Evolutionary conservation across 169 alveolate species (phyloP), one percentile per base, ranked within the genome.

Genomic region (Perkinsus olseni): DNA sequence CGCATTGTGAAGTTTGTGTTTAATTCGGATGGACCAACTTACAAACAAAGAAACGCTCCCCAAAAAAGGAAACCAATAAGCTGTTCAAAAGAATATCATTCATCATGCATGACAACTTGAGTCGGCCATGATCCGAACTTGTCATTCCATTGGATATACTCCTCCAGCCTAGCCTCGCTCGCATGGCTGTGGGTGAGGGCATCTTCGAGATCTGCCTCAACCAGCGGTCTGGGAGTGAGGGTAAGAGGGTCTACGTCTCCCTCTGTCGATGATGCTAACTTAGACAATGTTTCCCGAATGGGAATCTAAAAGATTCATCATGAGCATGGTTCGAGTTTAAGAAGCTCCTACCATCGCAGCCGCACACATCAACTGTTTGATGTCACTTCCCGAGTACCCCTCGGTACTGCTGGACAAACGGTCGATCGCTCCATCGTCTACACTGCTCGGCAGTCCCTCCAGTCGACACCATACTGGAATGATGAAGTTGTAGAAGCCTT

Each of bases 351-450:
- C 62, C 94, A 96, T 40, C 38, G 95, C 95, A 36, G 98, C 98
- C 94, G 97, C 98, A 36, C 95, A 62, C 74, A 97, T 94, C 38
- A 97, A 95, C 92, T 94, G 93, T 38, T 95, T 96, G 50, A 97
- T 94, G 93, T 97, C 98, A 92, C 97, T 97, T 0, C 98, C 98
- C 38, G 98, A 96, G 94, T 96, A 97, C 0, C 98, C 98, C 94
- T 96, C 96, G 0, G 98, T 96, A 39, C 94, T 74, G 45, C 94
- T 92, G 6, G 95, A 97, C 36, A 97, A 50, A 36, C 93, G 93
- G 0, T 94, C 93, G 37, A 96, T 82, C 38, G 95, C 97, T 38
- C 92, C 37, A 11, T 95, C 96, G 13, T 38, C 74, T 0, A 95
- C 94, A 37, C 74, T 31, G 40, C n/a, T n/a, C n/a, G n/a, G n/a